phyloP scores from a whole-genome alignment of 164 flowering plant species.

The Malania oleifera region DNA sequence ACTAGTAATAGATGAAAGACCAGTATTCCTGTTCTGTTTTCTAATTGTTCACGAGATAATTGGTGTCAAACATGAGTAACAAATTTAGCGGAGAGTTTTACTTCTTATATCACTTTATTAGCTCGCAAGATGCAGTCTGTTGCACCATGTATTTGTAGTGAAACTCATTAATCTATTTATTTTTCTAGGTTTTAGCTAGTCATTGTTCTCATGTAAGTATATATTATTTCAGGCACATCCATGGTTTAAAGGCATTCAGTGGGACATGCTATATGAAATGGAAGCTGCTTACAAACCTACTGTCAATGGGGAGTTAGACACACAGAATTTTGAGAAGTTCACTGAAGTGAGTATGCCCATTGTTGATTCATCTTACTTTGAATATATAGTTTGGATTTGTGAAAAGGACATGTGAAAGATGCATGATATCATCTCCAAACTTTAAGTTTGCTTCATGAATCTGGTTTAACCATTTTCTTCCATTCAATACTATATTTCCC shows the following conservation, averaged over 20 bases:
- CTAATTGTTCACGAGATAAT: not conserved
- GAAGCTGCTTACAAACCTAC: slow-evolving; percentile 74
- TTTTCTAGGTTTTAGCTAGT: not conserved
- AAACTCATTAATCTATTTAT: too few relatives aligned
- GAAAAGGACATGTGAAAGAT: not conserved
- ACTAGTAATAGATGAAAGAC: not conserved
- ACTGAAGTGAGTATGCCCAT: slow-evolving; percentile 49
- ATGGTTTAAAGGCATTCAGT: slow-evolving; percentile 55
- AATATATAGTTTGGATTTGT: not conserved
- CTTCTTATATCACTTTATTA: not conserved
- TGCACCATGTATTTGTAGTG: too few relatives aligned
- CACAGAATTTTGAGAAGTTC: slow-evolving; percentile 78
- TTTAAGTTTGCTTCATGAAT: not conserved
- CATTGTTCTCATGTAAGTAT: not conserved
- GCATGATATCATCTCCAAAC: not conserved
- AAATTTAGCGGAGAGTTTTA: not conserved
- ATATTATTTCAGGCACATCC: slow-evolving; percentile 54
- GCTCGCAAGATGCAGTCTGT: too few relatives aligned
- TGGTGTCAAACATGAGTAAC: not conserved
- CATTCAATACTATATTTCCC: not conserved
- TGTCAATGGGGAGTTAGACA: slow-evolving; percentile 66
- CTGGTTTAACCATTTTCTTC: not conserved
- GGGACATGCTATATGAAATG: slow-evolving; percentile 71
- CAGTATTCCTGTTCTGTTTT: not conserved
- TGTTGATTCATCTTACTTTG: not conserved